A percentile compares a stretch with the other conserved stretches of the same genome.
phyloP scores from a whole-genome alignment of 2,329 filamentous ascomycete genomes.

The Neonectria ditissima region DNA sequence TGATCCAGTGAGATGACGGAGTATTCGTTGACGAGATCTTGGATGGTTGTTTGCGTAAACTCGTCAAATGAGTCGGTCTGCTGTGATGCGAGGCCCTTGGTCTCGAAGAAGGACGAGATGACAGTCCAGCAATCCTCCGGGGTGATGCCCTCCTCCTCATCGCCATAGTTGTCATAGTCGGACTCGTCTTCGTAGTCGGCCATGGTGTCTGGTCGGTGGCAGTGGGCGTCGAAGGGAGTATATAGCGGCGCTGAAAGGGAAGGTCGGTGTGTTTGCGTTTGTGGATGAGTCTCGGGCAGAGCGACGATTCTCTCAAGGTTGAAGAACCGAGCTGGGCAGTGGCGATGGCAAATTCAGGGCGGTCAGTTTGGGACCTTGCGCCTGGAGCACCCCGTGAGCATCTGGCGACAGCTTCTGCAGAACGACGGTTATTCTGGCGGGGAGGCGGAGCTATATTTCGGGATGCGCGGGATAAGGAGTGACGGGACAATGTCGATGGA shows the following conservation, averaged over 20 bases:
- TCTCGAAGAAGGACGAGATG: conserved; percentile 96
- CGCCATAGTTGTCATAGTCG: conserved; percentile 78
- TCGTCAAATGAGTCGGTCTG: conserved; percentile 99
- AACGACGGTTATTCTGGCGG: conserved; percentile 33
- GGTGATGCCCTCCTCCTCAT: conserved; percentile 80
- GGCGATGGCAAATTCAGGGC: conserved; percentile 44
- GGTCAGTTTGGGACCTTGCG: conserved; percentile 49
- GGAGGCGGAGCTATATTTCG: conserved; percentile 28
- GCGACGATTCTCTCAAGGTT: conserved; percentile 26
- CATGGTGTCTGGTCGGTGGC: conserved; percentile 53
- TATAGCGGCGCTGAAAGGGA: neutral
- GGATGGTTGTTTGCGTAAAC: conserved; percentile 93
- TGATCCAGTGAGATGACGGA: conserved; percentile 93
- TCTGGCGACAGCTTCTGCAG: conserved; percentile 43
- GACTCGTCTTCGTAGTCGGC: conserved; percentile 68
- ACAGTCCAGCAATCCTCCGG: conserved; percentile 99
- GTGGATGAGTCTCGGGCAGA: conserved; percentile 24
- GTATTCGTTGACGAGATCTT: conserved; percentile 94
- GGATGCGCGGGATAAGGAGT: conserved; percentile 37
- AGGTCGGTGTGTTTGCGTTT: neutral
- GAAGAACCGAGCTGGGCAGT: conserved; percentile 35
- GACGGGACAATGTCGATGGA: conserved; percentile 41
- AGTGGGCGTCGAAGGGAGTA: conserved; percentile 3
- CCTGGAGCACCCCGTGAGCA: conserved; percentile 50
- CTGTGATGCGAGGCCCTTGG: conserved; percentile 95